Evolutionary conservation across 2,329 filamentous ascomycete species (phyloP).

Genomic region (Apiospora marii): DNA sequence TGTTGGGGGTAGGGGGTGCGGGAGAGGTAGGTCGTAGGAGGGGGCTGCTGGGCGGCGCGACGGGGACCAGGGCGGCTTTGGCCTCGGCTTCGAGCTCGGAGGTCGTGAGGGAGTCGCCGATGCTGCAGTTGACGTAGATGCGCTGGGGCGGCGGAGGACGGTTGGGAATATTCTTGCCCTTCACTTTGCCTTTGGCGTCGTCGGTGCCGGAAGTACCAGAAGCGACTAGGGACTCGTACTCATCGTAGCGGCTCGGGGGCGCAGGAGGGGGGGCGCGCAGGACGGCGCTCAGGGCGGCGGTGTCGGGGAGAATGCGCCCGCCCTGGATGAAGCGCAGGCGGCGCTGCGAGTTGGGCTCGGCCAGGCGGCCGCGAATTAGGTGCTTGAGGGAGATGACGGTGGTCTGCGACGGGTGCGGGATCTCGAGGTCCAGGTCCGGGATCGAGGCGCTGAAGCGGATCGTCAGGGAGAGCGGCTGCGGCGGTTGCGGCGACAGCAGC

Average conservation of each 20-base stretch:
- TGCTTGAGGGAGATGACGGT: slow-evolving; percentile 83
- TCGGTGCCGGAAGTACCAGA: not conserved
- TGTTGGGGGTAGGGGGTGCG: slow-evolving; percentile 22
- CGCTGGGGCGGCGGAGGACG: slow-evolving; percentile 56
- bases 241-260: slow-evolving; percentile 42
- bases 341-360: slow-evolving; percentile 65
- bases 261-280: slow-evolving; percentile 70
- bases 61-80: slow-evolving; percentile 44
- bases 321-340: slow-evolving; percentile 90
- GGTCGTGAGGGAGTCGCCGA: slow-evolving; percentile 76
- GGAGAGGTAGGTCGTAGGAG: slow-evolving; percentile 2
- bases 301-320: slow-evolving; percentile 84
- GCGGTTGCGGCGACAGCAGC: not conserved
- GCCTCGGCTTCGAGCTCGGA: slow-evolving; percentile 76
- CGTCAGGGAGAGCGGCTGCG: slow-evolving; percentile 72
- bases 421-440: slow-evolving; percentile 82
- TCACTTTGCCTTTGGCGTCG: slow-evolving; percentile 46
- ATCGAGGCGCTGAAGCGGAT: slow-evolving; percentile 90
- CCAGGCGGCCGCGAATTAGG: slow-evolving; percentile 77
- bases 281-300: slow-evolving; percentile 70
- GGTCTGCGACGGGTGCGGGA: slow-evolving; percentile 71
- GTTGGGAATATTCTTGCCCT: slow-evolving; percentile 71
- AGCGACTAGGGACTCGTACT: not conserved
- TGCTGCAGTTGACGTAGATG: slow-evolving; percentile 92
- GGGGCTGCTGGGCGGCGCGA: slow-evolving; percentile 24